Conservation (phyloP, 176 grass and related monocot genomes). For the Aegilops sharonensis region DNA sequence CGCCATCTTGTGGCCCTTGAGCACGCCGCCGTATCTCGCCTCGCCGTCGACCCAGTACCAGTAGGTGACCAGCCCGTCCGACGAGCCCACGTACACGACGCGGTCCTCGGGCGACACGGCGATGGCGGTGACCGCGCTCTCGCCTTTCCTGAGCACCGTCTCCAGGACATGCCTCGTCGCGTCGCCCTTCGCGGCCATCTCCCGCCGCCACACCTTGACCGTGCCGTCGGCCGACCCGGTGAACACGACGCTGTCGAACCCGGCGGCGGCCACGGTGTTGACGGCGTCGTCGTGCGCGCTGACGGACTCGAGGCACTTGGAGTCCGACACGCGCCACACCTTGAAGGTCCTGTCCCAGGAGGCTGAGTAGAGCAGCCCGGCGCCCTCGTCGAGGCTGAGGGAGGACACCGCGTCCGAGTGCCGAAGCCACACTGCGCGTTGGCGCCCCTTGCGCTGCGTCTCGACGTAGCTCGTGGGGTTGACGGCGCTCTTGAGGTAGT, state of each 20-base stretch:
- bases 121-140: conserved; percentile 64
- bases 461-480: conserved; percentile 51
- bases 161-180: conserved; percentile 45
- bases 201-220: conserved; percentile 75
- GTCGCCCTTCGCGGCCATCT: neutral
- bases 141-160: conserved; percentile 43
- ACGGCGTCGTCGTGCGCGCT: neutral
- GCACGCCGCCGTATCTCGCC: neutral
- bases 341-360: conserved; percentile 17
- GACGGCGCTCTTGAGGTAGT: conserved; percentile 55
- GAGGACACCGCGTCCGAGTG: neutral
- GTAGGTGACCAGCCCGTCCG: conserved; percentile 55
- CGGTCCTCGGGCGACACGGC: conserved; percentile 31
- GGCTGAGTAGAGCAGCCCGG: conserved; percentile 1
- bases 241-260: conserved; percentile 55
- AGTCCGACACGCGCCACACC: conserved; percentile 20
- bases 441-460: conserved; percentile 12
- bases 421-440: neutral
- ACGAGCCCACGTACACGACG: conserved; percentile 62
- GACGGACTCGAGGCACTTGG: conserved; percentile 3
- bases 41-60: conserved; percentile 36
- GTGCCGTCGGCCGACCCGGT: conserved; percentile 83
- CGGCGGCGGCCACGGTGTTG: neutral
- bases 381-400: conserved; percentile 8
- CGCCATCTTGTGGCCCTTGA: conserved; percentile 37